Evolutionary conservation across 2,329 filamentous ascomycete genomes (phyloP), one percentile per base, ranked within the genome.

Genomic region (Colletotrichum sublineola): DNA sequence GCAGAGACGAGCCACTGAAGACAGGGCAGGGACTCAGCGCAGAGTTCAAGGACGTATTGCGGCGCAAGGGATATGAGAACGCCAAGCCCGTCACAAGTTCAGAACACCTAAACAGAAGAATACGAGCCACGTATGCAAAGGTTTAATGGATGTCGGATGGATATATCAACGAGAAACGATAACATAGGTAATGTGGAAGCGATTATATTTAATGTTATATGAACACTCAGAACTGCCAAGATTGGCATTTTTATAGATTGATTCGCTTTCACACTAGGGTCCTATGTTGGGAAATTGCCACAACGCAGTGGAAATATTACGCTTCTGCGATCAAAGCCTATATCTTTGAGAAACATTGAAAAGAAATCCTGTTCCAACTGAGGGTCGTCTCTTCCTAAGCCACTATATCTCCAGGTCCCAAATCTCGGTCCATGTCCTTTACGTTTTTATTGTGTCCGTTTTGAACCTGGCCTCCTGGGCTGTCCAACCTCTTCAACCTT

Each of bases 1-100:
- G 24, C 15, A 12, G 14, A 9, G 58, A 42, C 2, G 14, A 46
- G 42, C 44, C 48, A 20, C 52, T 31, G 12, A n/a, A 15, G 5
- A n/a, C 42, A 6, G 61, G 50, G 2, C 1, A 9, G 8, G 56
- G 3, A 4, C 9, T 61, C 11, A 36, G 44, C 18, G 31, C 56
- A 1, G 71, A 73, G n/a, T 74, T 74, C 0, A 14, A 71, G 53
- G 67, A 74, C 2, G 73, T 74, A 9, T n/a, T 74, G 15, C 55
- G 33, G 5, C 48, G 73, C 20, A 74, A 74, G 18, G 73, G 73
- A 2, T 74, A 74, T 15, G 50, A 40, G 12, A 72, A 57, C 36
- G 67, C 73, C 15, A 38, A 55, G 38, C 67, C 73, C 12, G 61
- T 74, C 11, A 74, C 73, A 2, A 74, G 71, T 20, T 62, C 53